These are phyloP conservation scores for Bruguiera parviflora DNA, from an alignment of 345 rosid genomes.

Conservation along the genomic window DNA sequence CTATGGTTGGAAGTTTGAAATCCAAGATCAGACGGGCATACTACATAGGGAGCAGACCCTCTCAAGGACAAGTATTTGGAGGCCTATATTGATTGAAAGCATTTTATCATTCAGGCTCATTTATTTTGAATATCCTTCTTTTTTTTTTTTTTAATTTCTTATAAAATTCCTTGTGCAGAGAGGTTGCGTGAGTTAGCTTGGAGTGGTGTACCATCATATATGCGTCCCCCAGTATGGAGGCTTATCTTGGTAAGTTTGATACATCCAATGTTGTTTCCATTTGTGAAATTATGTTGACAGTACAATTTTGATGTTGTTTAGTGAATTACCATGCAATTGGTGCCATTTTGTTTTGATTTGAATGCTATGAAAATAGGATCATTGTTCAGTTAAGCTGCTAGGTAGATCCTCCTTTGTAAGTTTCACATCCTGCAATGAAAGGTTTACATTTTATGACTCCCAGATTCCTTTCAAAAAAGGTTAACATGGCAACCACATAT, in stretches of 20 bases:
- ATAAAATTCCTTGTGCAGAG: slow-evolving; percentile 42
- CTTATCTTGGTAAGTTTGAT: slow-evolving; percentile 81
- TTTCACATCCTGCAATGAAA: not conserved
- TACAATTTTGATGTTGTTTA: not conserved
- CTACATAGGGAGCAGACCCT: too few relatives aligned
- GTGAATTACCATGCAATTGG: not conserved
- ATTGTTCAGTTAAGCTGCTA: not conserved
- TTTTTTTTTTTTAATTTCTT: not conserved
- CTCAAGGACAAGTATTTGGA: too few relatives aligned
- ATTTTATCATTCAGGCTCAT: not conserved
- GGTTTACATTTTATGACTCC: not conserved
- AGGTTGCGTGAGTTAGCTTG: slow-evolving; percentile 86
- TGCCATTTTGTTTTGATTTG: not conserved
- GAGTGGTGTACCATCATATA: slow-evolving; percentile 94
- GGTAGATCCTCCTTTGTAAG: not conserved
- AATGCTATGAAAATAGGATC: not conserved
- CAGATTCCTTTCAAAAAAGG: not conserved
- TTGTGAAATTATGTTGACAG: not conserved
- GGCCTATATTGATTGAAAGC: not conserved
- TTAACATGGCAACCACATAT: too few relatives aligned
- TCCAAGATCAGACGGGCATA: too few relatives aligned
- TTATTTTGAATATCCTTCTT: not conserved
- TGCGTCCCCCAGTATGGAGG: slow-evolving; percentile 90
- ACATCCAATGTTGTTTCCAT: not conserved
- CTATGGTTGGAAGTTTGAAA: not conserved